These are phyloP conservation scores for Diutina rugosa DNA, from an alignment of 1,139 yeast species.

Conservation along the genomic window DNA sequence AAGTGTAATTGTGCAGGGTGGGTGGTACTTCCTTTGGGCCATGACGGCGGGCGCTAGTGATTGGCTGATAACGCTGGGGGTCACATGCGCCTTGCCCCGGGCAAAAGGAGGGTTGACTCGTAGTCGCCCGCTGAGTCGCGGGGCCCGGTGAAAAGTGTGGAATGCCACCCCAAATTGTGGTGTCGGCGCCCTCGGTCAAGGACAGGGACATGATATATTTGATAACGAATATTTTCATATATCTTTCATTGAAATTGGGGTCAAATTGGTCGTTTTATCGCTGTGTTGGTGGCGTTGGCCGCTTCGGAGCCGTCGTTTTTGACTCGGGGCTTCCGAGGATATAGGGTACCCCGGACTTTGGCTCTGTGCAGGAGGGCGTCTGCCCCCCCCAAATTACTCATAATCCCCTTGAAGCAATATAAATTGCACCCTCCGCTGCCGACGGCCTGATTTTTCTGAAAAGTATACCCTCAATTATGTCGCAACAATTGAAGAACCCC, in stretches of 20 bases:
- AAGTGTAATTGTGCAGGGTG: background rate
- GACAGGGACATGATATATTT: no score
- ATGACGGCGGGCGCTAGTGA: background rate
- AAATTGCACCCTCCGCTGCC: background rate
- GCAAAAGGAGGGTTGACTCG: background rate
- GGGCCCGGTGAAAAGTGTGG: background rate
- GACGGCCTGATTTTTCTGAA: no score
- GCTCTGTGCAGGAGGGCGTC: background rate
- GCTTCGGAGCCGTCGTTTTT: background rate
- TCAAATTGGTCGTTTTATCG: background rate
- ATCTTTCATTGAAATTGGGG: background rate
- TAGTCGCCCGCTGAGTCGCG: background rate
- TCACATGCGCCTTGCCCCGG: background rate
- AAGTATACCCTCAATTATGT: background rate
- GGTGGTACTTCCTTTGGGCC: background rate
- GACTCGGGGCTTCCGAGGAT: constrained; percentile 2
- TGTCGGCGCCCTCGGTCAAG: background rate
- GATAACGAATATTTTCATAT: no score
- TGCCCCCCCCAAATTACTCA: background rate
- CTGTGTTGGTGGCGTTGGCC: background rate
- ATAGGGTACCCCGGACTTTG: constrained; percentile 1
- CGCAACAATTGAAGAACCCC: constrained; percentile 14
- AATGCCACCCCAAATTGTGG: no score
- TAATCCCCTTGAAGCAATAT: background rate
- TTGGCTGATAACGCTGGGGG: background rate